Evolutionary conservation across 164 flowering plant genomes (phyloP), one percentile per base, ranked within the genome.

Genomic region (Piper longum): DNA sequence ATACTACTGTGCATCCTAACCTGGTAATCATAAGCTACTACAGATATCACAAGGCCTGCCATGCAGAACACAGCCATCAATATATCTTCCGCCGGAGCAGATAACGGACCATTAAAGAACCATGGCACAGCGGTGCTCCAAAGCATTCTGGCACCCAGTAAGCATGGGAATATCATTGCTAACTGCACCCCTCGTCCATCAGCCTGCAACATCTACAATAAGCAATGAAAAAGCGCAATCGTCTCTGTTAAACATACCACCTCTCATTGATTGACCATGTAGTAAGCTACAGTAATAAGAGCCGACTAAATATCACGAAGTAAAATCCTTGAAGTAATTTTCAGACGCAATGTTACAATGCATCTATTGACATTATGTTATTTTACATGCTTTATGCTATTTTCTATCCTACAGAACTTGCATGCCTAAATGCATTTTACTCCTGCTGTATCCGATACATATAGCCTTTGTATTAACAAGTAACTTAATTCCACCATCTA

Each of bases 21-120:
- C 96, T 95, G 99, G 72, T 95, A 91, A 78, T 95, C 97, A 82
- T 80, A 91, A 43, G 99, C 96, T 62, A 81, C 72, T 16, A 85
- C 62, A 36, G 84, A 83, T 59, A 91, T 67, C 54, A 75, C 74
- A 56, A 84, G 39, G 52, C 95, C 97, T 73, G 80, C 71, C 51
- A 73, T 16, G 54, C 67, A n/a, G 57, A 82, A 87, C 14, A 81
- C 78, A 73, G 75, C 82, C 14, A 69, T 69, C 60, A 91, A 66
- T 68, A 69, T 82, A 71, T 87, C 91, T 74, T 95, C 99, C 56
- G 74, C 78, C 65, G 81, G 4, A 7, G 36, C 51, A 14, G 83
- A 75, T 55, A 78, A 72, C 56, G 81, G 75, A 61, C 90, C 91
- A 68, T 73, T 74, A 16, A 72, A 48, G 36, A 85, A 75, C 97